Evolutionary conservation across 1,284 basidiomycete species (phyloP).

Genomic region (Ganoderma boninense): DNA sequence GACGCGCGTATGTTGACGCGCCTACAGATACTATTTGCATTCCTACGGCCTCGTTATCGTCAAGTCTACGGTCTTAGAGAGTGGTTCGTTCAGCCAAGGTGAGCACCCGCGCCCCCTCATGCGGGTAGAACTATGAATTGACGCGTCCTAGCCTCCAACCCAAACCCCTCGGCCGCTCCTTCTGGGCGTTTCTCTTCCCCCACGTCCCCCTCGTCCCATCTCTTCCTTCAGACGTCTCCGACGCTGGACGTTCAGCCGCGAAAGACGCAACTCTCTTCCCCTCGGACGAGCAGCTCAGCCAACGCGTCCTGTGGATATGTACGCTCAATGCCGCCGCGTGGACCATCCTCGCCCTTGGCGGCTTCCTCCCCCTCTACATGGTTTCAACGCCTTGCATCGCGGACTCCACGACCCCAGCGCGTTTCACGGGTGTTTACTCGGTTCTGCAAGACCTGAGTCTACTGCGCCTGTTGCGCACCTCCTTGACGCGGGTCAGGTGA

Average conservation of each 20-base stretch:
- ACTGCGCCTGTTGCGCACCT: constrained; percentile 71
- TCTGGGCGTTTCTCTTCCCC: constrained; percentile 75
- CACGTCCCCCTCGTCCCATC: constrained; percentile 71
- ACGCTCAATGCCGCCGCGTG: constrained; percentile 71
- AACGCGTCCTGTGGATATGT: constrained; percentile 71
- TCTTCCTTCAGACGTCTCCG: constrained; percentile 62
- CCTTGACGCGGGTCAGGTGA: constrained; percentile 58
- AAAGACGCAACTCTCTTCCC: constrained; percentile 66
- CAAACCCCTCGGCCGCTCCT: constrained; percentile 59
- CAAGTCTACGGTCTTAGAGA: constrained; percentile 76
- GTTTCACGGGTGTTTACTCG: constrained; percentile 68
- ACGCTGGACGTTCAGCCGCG: constrained; percentile 56
- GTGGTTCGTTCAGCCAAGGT: constrained; percentile 79
- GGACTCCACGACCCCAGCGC: constrained; percentile 52
- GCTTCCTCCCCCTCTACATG: constrained; percentile 76
- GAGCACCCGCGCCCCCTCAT: constrained; percentile 42
- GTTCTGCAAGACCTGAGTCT: constrained; percentile 79
- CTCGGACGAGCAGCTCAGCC: constrained; percentile 75
- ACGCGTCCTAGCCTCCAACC: constrained; percentile 63
- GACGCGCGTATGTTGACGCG: constrained; percentile 10
- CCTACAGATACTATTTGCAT: constrained; percentile 68
- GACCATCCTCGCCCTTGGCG: constrained; percentile 71
- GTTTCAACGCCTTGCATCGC: constrained; percentile 74
- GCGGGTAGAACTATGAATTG: constrained; percentile 11
- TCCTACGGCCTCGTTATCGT: constrained; percentile 70